phyloP scores from a whole-genome alignment of 2,329 filamentous ascomycete species.

The Calonectria hawksworthii region DNA sequence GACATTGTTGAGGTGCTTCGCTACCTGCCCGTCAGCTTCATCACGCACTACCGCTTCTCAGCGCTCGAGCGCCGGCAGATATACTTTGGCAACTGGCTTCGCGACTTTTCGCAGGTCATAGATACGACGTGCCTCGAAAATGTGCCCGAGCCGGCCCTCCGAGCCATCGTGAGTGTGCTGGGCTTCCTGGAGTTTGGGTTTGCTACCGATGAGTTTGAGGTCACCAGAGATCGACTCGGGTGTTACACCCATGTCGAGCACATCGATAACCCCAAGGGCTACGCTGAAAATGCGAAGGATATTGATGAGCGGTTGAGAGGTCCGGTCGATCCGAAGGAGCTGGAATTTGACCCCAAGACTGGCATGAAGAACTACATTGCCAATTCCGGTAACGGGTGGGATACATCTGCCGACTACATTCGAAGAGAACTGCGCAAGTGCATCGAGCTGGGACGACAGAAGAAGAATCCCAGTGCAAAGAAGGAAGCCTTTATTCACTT shows the following conservation, averaged over 20 bases:
- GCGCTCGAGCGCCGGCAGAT: conserved; percentile 55
- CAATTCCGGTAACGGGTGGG: conserved; percentile 80
- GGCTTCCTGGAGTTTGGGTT: conserved; percentile 64
- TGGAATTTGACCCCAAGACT: conserved; percentile 77
- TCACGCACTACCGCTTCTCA: conserved; percentile 55
- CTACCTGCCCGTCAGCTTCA: conserved; percentile 53
- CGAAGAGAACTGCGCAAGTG: conserved; percentile 77
- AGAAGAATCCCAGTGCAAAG: conserved; percentile 30
- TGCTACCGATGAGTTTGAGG: conserved; percentile 84
- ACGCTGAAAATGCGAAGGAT: conserved; percentile 80
- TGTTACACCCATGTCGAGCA: conserved; percentile 82
- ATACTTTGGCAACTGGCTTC: conserved; percentile 61
- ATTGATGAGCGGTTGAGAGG: conserved; percentile 68
- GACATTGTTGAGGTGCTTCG: conserved; percentile 56
- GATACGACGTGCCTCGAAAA: conserved; percentile 67
- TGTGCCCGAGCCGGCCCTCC: conserved; percentile 45
- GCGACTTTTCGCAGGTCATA: conserved; percentile 84
- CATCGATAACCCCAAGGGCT: conserved; percentile 82
- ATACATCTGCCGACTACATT: conserved; percentile 86
- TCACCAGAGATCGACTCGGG: conserved; percentile 81
- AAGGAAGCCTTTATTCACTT: conserved; percentile 58
- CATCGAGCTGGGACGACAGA: conserved; percentile 75
- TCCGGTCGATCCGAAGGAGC: conserved; percentile 64
- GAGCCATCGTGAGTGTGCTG: conserved; percentile 48
- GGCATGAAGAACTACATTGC: conserved; percentile 99